A percentile compares a stretch with the other conserved stretches of the same genome.
Conservation (phyloP, 169 alveolate species). For the Cryptosporidium tyzzeri region DNA sequence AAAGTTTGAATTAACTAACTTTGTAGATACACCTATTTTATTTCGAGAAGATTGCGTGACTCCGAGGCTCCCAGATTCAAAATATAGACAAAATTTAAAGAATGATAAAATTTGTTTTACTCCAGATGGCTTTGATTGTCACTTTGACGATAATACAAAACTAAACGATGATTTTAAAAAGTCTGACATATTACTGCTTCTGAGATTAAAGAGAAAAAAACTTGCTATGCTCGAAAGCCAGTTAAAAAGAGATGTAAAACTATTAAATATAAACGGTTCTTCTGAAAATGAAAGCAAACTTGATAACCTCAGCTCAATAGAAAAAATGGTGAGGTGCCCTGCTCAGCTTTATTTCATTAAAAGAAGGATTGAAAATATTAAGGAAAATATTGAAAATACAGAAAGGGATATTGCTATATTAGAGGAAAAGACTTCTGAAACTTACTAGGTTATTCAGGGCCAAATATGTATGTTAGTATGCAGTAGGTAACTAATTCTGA, state of each 20-base stretch:
- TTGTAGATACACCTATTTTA: not conserved
- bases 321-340: constrained; percentile 15
- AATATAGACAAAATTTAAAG: not conserved
- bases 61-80: not conserved
- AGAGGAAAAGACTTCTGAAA: constrained; percentile 55
- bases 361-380: constrained; percentile 48
- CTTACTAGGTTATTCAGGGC: constrained; percentile 32
- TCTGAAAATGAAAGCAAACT: not conserved
- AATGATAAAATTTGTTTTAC: constrained; percentile 28
- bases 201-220: constrained; percentile 45
- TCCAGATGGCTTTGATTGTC: constrained; percentile 1
- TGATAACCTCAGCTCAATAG: not conserved
- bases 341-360: constrained; percentile 62
- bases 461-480: constrained; percentile 59
- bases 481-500: constrained; percentile 50
- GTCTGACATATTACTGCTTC: constrained; percentile 32
- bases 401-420: constrained; percentile 55
- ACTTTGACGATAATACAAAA: not conserved
- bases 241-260: constrained; percentile 22
- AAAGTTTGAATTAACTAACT: not conserved
- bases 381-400: constrained; percentile 66
- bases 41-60: not conserved
- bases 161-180: constrained; percentile 29
- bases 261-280: not conserved
- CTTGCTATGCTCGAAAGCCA: constrained; percentile 33